Base-by-base conservation (phyloP, 495 filamentous ascomycete genomes). In the Aspergillus sclerotioniger region DNA sequence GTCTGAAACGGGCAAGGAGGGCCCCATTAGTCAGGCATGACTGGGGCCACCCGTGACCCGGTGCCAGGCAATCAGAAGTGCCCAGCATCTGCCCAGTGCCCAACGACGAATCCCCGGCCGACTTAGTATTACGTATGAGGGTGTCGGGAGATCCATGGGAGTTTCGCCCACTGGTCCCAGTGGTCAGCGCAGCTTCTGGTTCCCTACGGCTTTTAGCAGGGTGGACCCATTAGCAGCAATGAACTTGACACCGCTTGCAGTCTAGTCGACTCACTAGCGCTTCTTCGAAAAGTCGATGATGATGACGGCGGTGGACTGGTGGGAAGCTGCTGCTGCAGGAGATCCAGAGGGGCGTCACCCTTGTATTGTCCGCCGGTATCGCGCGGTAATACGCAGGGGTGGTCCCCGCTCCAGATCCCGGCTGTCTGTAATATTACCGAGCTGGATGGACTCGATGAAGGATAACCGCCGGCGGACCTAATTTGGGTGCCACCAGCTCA, bases 211-310 rank as follows among this genome's bases (percentile, higher is more conserved):
- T 32, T 56, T 54, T 51, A 62, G 55, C 37, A 25, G 32, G 32
- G 49, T 59, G 58, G 56, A 52, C 57, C 53, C 56, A 54, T 46
- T 45, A 31, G 41, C 39, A 39, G 50, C 56, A 54, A 29, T 32
- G 50, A 43, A 32, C 12, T 51, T 58, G 55, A 52, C 51, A 55
- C 60, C 55, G 60, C 56, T 62, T 62, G 51, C 60, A 58, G 60
- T 51, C 37, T 51, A 60, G 58, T 21, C 32, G 16, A n/a, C 13
- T 32, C 45, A 33, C 52, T 54, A 54, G 52, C 17, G 52, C 43
- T 54, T 54, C 52, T 54, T 46, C 54, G 31, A 44, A 51, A 51
- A 57, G 55, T 57, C 55, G 48, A 57, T 57, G 55, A 57, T 51
- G 55, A 57, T 50, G 41, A 19, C 28, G 39, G 52, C 43, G 52